A percentile compares a stretch with the other conserved stretches of the same genome.
Conservation (phyloP, 2,329 filamentous ascomycete species). For the Penicillium sp. region DNA sequence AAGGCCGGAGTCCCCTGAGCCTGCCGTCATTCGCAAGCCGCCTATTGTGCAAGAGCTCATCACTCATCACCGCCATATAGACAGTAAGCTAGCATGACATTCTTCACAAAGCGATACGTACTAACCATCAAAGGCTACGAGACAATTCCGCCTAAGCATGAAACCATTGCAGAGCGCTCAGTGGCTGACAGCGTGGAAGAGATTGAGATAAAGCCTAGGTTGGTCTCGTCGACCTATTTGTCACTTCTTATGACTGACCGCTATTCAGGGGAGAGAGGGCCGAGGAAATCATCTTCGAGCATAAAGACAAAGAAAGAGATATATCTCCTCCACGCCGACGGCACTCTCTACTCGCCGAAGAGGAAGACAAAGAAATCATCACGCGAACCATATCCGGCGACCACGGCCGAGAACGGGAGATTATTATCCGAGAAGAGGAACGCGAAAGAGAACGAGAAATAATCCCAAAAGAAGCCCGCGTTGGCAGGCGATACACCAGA, state of each 20-base stretch:
- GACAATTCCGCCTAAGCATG: conserved; percentile 19
- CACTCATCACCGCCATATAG: conserved; percentile 80
- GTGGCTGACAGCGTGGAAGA: conserved; percentile 45
- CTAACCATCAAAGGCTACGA: conserved; percentile 22
- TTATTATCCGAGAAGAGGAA: conserved; percentile 5
- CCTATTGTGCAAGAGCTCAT: conserved; percentile 85
- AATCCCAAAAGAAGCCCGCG: conserved; percentile 39
- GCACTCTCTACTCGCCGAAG: conserved; percentile 16
- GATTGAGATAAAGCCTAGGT: conserved; percentile 55
- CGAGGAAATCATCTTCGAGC: conserved; percentile 61
- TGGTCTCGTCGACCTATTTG: conserved; percentile 10
- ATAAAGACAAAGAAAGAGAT: conserved; percentile 36
- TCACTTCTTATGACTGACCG: not conserved
- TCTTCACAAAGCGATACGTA: conserved; percentile 5
- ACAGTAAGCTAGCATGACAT: conserved; percentile 61
- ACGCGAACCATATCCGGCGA: conserved; percentile 24
- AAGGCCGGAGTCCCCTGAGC: conserved; percentile 51
- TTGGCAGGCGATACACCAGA: conserved; percentile 44
- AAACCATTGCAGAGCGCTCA: conserved; percentile 7
- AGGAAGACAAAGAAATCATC: conserved; percentile 19
- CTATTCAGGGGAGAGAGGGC: conserved; percentile 41
- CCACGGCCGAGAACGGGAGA: conserved; percentile 17
- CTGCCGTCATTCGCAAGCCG: conserved; percentile 65
- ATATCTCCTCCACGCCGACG: conserved; percentile 35
- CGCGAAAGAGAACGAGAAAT: conserved; percentile 20